These are phyloP conservation scores for Chlorella vulgaris DNA, from an alignment of 139 green algal species.

Conservation along the genomic window DNA sequence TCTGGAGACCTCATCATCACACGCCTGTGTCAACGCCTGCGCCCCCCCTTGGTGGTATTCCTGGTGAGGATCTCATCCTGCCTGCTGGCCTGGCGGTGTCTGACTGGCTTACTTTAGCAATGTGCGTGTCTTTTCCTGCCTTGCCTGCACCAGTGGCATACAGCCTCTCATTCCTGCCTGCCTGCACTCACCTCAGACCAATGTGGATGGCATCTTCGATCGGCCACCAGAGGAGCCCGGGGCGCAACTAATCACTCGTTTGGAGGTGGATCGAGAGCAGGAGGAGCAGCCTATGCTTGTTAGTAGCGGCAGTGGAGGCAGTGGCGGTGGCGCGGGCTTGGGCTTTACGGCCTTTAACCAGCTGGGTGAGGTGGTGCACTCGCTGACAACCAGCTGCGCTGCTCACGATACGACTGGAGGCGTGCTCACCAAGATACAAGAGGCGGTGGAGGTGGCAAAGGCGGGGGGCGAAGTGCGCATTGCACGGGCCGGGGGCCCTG, in stretches of 20 bases:
- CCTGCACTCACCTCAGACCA: conserved; percentile 54
- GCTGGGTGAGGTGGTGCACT: background rate
- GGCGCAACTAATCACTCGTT: conserved; percentile 44
- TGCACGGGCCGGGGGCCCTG: conserved; percentile 45
- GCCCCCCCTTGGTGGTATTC: conserved; percentile 57
- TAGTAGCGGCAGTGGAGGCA: too few species aligned
- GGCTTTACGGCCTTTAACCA: background rate
- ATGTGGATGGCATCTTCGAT: conserved; percentile 68
- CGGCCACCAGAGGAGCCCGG: conserved; percentile 50
- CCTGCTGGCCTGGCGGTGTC: background rate
- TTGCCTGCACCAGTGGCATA: too few species aligned
- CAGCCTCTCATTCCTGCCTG: background rate
- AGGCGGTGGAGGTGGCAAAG: conserved; percentile 51
- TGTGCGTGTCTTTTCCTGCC: background rate
- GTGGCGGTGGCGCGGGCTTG: background rate
- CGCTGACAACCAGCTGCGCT: conserved; percentile 12
- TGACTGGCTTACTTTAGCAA: background rate
- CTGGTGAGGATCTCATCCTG: conserved; percentile 52
- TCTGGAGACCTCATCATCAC: conserved; percentile 61
- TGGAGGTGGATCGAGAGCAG: conserved; percentile 2
- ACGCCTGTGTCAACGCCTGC: conserved; percentile 46
- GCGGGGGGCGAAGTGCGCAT: conserved; percentile 61
- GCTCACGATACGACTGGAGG: conserved; percentile 58
- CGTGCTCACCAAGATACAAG: conserved; percentile 64
- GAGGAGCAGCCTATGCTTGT: too few species aligned